Percentiles rank a stretch among this genome's conserved stretches.
These are phyloP conservation scores for Rosa hybrid DNA, from an alignment of 331 rosid species.

Conservation along the genomic window DNA sequence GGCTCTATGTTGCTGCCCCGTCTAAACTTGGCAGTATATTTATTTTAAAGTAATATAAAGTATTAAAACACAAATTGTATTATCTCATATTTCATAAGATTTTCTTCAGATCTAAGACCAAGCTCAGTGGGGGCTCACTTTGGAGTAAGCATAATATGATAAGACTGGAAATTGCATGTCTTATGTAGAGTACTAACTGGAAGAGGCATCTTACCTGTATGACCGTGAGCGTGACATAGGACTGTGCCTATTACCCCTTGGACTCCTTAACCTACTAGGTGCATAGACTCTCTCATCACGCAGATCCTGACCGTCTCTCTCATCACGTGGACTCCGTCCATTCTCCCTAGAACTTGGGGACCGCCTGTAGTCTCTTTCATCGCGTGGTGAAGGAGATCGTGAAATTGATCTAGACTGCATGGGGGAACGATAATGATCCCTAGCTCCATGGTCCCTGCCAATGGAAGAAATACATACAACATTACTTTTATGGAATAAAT, in stretches of 20 bases:
- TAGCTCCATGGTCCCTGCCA: constrained; percentile 60
- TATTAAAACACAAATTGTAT: not conserved
- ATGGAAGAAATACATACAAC: not conserved
- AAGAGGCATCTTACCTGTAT: constrained; percentile 54
- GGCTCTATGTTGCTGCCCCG: not conserved
- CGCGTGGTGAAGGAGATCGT: constrained; percentile 57
- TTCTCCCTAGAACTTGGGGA: constrained; percentile 22
- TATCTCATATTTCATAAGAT: not conserved
- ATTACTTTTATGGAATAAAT: not conserved
- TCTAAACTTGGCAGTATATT: not conserved
- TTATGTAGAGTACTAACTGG: constrained; percentile 1
- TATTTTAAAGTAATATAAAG: not conserved
- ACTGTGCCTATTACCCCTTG: constrained; percentile 44
- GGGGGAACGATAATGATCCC: constrained; percentile 58
- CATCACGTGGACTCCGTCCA: constrained; percentile 39
- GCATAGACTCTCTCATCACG: constrained; percentile 42
- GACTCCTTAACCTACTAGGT: constrained; percentile 62
- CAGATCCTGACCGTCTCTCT: constrained; percentile 53
- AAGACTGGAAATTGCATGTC: not conserved
- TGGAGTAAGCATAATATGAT: not conserved
- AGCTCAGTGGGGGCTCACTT: not conserved
- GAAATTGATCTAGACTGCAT: constrained; percentile 73
- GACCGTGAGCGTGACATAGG: constrained; percentile 62
- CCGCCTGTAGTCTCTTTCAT: constrained; percentile 47
- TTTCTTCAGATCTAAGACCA: not conserved